phyloP scores from a whole-genome alignment of 1,139 yeast genomes.

The Protomyces macrosporus region DNA sequence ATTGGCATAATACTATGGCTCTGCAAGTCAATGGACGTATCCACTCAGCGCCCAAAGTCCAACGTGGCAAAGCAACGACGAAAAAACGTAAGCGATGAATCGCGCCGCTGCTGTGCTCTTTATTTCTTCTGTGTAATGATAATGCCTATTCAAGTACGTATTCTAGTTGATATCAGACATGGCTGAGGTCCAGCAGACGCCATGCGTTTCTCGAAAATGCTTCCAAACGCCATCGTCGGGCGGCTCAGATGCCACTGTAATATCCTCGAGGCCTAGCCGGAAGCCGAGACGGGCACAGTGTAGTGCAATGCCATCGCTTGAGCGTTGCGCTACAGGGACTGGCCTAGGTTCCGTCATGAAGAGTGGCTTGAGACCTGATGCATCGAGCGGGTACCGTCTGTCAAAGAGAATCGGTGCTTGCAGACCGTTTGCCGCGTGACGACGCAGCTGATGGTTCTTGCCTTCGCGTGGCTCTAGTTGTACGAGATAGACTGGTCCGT shows the following conservation, averaged over 20 bases:
- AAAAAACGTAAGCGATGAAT: constrained; percentile 1
- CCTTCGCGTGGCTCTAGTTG: constrained; percentile 16
- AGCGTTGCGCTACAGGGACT: neutral
- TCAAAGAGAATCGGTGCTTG: constrained; percentile 15
- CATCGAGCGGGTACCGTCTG: neutral
- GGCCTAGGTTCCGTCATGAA: neutral
- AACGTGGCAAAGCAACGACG: constrained; percentile 1
- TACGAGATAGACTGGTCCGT: neutral
- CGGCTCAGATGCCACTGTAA: neutral
- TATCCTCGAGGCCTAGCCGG: constrained; percentile 3
- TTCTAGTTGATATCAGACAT: neutral
- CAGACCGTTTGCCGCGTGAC: constrained; percentile 11
- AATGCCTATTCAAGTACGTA: too few relatives aligned
- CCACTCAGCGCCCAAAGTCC: constrained; percentile 2
- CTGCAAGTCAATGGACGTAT: neutral
- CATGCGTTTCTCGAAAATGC: neutral
- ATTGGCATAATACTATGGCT: constrained; percentile 18
- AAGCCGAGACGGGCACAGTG: constrained; percentile 16
- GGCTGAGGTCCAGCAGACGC: neutral
- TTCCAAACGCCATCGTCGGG: constrained; percentile 10
- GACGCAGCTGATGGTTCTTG: constrained; percentile 15
- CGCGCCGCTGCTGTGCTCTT: too few relatives aligned
- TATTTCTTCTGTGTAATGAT: neutral
- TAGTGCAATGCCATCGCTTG: constrained; percentile 19
- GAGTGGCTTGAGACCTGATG: neutral